Evolutionary conservation across 495 filamentous ascomycete genomes (phyloP), one percentile per base, ranked within the genome.

Genomic region (Podospora didyma): DNA sequence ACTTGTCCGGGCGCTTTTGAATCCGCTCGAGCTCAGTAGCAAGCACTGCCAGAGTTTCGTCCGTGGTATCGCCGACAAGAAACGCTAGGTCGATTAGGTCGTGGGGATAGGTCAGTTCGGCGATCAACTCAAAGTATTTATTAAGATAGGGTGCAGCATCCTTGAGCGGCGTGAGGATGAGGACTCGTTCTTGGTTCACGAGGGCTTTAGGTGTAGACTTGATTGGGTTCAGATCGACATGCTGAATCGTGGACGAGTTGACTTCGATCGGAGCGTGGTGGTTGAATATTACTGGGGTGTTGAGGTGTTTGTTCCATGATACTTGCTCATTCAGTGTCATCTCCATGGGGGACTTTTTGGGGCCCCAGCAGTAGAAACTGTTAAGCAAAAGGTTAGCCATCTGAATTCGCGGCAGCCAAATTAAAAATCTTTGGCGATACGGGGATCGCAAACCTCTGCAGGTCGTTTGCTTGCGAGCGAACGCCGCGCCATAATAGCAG

Each of bases 301-400:
- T 85, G 50, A 91, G 75, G 68, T 96, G 92, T 53, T 85, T 82
- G 59, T 89, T 86, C 94, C 94, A 98, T 56, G 87, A 82, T 46
- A 83, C 84, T 72, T 95, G 88, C 66, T 97, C 94, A 64, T 96
- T 96, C 22, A 87, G 74, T 31, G 85, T 82, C 89, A 98, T 96
- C 41, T 92, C 84, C 87, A 95, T 95, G 47, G 94, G 94, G 12
- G 94, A 79, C 76, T 92, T 96, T 11, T 88, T 81, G 9, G 94
- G 92, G 12, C 94, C 94, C 79, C 89, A 98, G 78, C 94, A 98
- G 75, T 96, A 96, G 72, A 96, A 97, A 72, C 95, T 97, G 69
- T 52, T 3, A 42, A 39, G 46, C 3, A 46, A 46, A 17, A 53
- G 19, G 22, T 31, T 9, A 46, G 26, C 26, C 26, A 31, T 31